Conservation (phyloP, 179 eudicot species). For the Patellifolia procumbens region DNA sequence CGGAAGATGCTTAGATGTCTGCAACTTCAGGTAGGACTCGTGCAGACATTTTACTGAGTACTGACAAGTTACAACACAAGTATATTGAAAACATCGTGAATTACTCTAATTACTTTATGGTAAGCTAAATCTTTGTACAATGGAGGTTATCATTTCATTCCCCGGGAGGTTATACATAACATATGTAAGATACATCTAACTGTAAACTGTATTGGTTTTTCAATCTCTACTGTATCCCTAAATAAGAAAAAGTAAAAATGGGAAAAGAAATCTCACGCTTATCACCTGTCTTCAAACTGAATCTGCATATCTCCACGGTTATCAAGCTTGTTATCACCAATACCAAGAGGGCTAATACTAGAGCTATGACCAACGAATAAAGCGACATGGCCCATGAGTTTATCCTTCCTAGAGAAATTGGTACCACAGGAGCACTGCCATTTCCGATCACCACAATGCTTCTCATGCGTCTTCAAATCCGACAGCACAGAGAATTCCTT, state of each 20-base stretch:
- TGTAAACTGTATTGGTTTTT: not conserved
- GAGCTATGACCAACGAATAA: slow-evolving; percentile 71
- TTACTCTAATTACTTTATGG: no score
- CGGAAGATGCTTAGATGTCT: no score
- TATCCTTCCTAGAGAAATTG: slow-evolving; percentile 78
- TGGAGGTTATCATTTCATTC: not conserved
- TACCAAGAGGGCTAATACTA: slow-evolving; percentile 17
- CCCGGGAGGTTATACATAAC: not conserved
- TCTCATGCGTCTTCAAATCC: slow-evolving; percentile 80
- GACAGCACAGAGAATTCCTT: slow-evolving; percentile 84
- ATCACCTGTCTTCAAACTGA: slow-evolving; percentile 10
- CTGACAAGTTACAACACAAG: no score
- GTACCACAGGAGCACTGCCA: slow-evolving; percentile 93
- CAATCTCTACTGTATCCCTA: not conserved
- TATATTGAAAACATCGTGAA: no score
- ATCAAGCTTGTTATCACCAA: slow-evolving; percentile 18
- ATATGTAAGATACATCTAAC: not conserved
- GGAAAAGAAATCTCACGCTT: not conserved
- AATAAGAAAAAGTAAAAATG: not conserved
- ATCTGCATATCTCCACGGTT: slow-evolving; percentile 3
- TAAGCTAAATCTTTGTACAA: no score
- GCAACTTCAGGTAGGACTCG: no score
- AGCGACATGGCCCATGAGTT: slow-evolving; percentile 77
- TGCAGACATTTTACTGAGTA: no score
- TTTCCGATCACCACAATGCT: slow-evolving; percentile 81